These are phyloP conservation scores for Pseudogymnoascus destructans DNA, from an alignment of 2,329 filamentous ascomycete species.

Conservation along the genomic window DNA sequence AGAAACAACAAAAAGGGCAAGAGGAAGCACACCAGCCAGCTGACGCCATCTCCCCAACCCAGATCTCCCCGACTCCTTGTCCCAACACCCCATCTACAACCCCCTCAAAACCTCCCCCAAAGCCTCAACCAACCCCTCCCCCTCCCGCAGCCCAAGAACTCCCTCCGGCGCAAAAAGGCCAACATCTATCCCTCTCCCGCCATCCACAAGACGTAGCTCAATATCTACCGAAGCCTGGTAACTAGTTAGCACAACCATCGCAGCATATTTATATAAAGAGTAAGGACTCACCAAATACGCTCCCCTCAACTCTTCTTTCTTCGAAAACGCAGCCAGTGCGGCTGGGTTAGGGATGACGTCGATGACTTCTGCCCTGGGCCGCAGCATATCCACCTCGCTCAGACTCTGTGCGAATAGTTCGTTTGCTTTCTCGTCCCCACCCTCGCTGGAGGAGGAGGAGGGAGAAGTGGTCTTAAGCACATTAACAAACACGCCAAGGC, in stretches of 20 bases:
- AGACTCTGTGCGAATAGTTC: neutral
- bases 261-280: neutral
- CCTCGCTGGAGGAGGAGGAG: neutral
- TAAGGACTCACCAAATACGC: slow-evolving; percentile 10
- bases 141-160: slow-evolving; percentile 17
- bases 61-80: neutral
- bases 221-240: slow-evolving; percentile 23
- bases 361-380: neutral
- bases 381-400: neutral
- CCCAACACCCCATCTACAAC: neutral
- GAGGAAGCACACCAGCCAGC: neutral
- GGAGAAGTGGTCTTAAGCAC: slow-evolving; percentile 40
- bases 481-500: slow-evolving; percentile 65
- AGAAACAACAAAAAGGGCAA: neutral
- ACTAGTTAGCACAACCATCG: slow-evolving; percentile 12
- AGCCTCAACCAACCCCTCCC: slow-evolving; percentile 14
- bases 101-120: neutral
- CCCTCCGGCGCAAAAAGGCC: slow-evolving; percentile 22
- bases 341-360: neutral
- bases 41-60: neutral
- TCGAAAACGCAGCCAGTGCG: neutral
- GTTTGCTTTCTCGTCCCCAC: neutral
- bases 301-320: neutral
- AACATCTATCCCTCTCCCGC: slow-evolving; percentile 18
- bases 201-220: slow-evolving; percentile 20